These are phyloP conservation scores for Boechera stricta DNA, from an alignment of 345 rosid genomes.

Conservation along the genomic window DNA sequence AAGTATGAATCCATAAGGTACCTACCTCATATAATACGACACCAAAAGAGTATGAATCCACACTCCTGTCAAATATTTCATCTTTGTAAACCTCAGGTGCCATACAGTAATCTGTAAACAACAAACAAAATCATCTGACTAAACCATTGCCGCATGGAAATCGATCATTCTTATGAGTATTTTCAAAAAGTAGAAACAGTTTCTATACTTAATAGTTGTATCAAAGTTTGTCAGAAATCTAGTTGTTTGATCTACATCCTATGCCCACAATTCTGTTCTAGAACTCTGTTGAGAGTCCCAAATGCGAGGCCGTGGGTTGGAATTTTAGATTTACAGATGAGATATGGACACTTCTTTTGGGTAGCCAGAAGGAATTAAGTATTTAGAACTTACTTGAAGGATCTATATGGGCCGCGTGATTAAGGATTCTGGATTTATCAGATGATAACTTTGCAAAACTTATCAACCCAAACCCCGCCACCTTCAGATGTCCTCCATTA, in stretches of 20 bases:
- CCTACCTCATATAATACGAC: slow-evolving; percentile 82
- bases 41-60: slow-evolving; percentile 83
- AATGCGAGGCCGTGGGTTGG: neutral
- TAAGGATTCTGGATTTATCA: slow-evolving; percentile 64
- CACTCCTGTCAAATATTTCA: slow-evolving; percentile 75
- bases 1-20: slow-evolving; percentile 57
- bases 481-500: slow-evolving; percentile 80
- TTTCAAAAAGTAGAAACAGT: neutral
- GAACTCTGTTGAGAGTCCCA: slow-evolving; percentile 14
- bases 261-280: slow-evolving; percentile 1
- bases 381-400: slow-evolving; percentile 62
- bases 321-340: neutral
- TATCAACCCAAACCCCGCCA: slow-evolving; percentile 85
- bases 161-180: neutral
- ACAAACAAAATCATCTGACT: neutral
- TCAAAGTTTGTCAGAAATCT: slow-evolving; percentile 18
- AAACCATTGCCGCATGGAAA: slow-evolving; percentile 6
- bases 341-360: slow-evolving; percentile 18
- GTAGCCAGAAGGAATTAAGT: slow-evolving; percentile 19
- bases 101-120: slow-evolving; percentile 62
- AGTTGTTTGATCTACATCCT: slow-evolving; percentile 1
- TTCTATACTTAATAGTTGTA: slow-evolving; percentile 19
- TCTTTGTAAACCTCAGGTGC: slow-evolving; percentile 88
- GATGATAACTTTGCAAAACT: slow-evolving; percentile 63
- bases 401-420: slow-evolving; percentile 55